These are phyloP conservation scores for Solanum aculeatissimum DNA, from an alignment of 305 asterid genomes.

Conservation along the genomic window DNA sequence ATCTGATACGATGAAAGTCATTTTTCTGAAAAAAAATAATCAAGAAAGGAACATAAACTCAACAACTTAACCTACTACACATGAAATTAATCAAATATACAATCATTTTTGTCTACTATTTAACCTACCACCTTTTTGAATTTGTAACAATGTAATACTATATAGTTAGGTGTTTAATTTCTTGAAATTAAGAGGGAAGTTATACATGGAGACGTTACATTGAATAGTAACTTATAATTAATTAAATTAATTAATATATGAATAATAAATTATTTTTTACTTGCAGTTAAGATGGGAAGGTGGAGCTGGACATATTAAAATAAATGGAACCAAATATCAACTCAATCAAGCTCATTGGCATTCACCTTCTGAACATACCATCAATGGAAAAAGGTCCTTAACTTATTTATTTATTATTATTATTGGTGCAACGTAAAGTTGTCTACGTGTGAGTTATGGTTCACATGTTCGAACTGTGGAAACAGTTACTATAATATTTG, in stretches of 20 bases:
- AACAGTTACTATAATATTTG: fast-evolving
- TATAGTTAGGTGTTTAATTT: not conserved
- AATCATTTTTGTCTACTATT: not conserved
- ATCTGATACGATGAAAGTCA: not conserved
- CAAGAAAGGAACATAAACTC: not conserved
- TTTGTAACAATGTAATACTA: not conserved
- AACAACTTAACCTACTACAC: not conserved
- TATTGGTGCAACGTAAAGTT: not conserved
- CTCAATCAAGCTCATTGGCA: constrained; percentile 57
- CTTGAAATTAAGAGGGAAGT: not conserved
- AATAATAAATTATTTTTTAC: not conserved
- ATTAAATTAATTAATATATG: too few relatives aligned
- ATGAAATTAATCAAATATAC: not conserved
- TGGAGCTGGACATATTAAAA: constrained; percentile 26
- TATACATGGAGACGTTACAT: not conserved
- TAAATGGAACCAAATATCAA: constrained; percentile 36
- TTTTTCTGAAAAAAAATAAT: not conserved
- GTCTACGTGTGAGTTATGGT: not conserved
- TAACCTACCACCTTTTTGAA: not conserved
- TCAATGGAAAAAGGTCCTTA: constrained; percentile 40
- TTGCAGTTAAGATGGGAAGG: constrained; percentile 38
- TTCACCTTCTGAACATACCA: constrained; percentile 56
- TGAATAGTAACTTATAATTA: not conserved
- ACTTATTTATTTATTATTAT: not conserved
- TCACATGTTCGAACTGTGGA: fast-evolving